Conservation (phyloP, 192 early-diverging fungal species). For the Powellomyces hirtus region DNA sequence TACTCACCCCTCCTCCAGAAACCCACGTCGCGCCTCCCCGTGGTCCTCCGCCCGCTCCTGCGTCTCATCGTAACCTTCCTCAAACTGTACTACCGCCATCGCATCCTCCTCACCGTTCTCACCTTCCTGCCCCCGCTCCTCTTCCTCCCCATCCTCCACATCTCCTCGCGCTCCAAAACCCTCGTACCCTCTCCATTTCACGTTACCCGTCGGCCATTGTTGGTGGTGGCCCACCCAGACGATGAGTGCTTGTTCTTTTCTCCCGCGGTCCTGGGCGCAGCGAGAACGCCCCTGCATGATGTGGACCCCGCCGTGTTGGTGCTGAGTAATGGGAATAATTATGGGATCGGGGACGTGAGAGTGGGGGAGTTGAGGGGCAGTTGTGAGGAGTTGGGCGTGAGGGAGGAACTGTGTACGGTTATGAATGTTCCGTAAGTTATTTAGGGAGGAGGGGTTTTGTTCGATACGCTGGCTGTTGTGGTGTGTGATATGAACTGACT, state of each 20-base stretch:
- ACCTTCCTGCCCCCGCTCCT: slow-evolving; percentile 14
- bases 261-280: slow-evolving; percentile 65
- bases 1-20: slow-evolving; percentile 10
- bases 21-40: neutral
- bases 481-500: no score
- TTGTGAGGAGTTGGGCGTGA: slow-evolving; percentile 59
- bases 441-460: no score
- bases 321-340: slow-evolving; percentile 78
- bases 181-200: slow-evolving; percentile 14
- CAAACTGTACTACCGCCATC: slow-evolving; percentile 12
- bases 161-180: neutral
- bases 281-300: slow-evolving; percentile 31
- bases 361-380: slow-evolving; percentile 62
- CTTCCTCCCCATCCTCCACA: neutral
- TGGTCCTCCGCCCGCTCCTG: neutral
- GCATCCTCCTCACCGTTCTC: slow-evolving; percentile 1
- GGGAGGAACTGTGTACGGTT: slow-evolving; percentile 42
- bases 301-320: slow-evolving; percentile 73
- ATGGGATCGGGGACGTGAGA: slow-evolving; percentile 59
- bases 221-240: slow-evolving; percentile 65
- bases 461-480: no score
- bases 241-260: slow-evolving; percentile 98
- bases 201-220: slow-evolving; percentile 2
- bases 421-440: slow-evolving; percentile 66
- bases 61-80: neutral